Base-by-base conservation (phyloP, 163 green algal species). In the Chlamydomonas reinhardtii region DNA sequence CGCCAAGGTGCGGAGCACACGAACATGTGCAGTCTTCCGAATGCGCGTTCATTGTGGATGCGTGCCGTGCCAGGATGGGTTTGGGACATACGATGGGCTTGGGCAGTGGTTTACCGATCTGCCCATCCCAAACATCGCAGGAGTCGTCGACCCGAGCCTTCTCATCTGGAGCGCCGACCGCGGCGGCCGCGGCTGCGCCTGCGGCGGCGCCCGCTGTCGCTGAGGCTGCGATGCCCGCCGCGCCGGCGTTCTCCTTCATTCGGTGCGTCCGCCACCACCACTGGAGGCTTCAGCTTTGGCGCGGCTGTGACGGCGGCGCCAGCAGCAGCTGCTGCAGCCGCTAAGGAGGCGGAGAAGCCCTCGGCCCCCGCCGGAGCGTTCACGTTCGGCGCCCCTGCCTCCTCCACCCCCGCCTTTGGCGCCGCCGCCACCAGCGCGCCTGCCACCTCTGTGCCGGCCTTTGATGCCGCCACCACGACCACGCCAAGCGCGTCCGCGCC, bases 91-190 rank as follows among this genome's bases (percentile, higher is more conserved):
- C 43, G 11, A 16, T 54, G 11, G n/a, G n/a, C n/a, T n/a, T n/a
- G n/a, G 39, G 5, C 39, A 48, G 39, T 48, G 39, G 39, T 14
- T 20, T 56, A 19, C 6, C 14, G 48, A 56, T 14, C 48, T 2
- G 48, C 11, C n/a, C 11, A 56, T 1, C 48, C 48, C 11, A 19
- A 19, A 17, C 19, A 56, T 14, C 14, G 9, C 48, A 56, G 48
- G 65, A 66, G 15, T 6, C 68, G 4, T 32, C 78, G 19, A 35
- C 15, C 2, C 68, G 43, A 5, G 39, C 29, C 66, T 85, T 77
- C 78, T 69, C 68, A 29, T 85, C 78, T 62, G 59, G 75, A 5
- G 75, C 75, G 16, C 20, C 75, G 22, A 54, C 61, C 75, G 62
- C 32, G 12, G 56, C 27, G 25, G n/a, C n/a, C n/a, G n/a, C n/a